Evolutionary conservation across 768 basidiomycete genomes (phyloP).

Genomic region (Xanthoconium purpureum): DNA sequence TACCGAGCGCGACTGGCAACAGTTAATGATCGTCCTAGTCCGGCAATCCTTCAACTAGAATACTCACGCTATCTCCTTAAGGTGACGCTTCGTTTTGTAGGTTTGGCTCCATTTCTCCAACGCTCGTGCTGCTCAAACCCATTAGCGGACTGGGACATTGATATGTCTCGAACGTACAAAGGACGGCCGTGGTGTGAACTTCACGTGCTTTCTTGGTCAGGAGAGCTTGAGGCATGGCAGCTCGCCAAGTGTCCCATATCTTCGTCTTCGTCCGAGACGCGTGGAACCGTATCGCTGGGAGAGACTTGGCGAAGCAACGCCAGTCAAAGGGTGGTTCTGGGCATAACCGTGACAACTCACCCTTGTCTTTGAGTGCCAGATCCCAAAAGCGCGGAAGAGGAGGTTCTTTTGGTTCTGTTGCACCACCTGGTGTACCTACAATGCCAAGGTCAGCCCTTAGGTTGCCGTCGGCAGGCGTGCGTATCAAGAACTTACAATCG

Average conservation of each 20-base stretch:
- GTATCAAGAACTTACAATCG: slow-evolving; percentile 47
- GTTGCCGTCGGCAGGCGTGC: background rate
- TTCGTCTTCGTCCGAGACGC: slow-evolving; percentile 57
- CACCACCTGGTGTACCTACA: slow-evolving; percentile 44
- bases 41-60: slow-evolving; percentile 8
- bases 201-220: slow-evolving; percentile 67
- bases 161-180: slow-evolving; percentile 47
- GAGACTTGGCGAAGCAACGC: slow-evolving; percentile 44
- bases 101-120: slow-evolving; percentile 68
- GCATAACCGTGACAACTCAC: slow-evolving; percentile 36
- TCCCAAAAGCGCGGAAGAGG: slow-evolving; percentile 63
- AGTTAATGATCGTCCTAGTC: slow-evolving; percentile 26
- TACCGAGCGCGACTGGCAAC: slow-evolving; percentile 70
- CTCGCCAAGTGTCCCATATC: slow-evolving; percentile 65
- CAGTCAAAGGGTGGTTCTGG: slow-evolving; percentile 2
- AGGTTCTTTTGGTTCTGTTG: slow-evolving; percentile 57
- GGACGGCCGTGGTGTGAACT: slow-evolving; percentile 46
- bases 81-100: slow-evolving; percentile 65
- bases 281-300: slow-evolving; percentile 78
- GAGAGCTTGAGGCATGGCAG: slow-evolving; percentile 66
- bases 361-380: slow-evolving; percentile 74
- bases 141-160: slow-evolving; percentile 4
- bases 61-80: slow-evolving; percentile 82
- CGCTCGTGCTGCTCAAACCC: slow-evolving; percentile 39
- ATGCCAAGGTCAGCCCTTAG: slow-evolving; percentile 7